Conservation (phyloP, 2,329 filamentous ascomycete genomes). For the Phyllosticta citrichinensis region DNA sequence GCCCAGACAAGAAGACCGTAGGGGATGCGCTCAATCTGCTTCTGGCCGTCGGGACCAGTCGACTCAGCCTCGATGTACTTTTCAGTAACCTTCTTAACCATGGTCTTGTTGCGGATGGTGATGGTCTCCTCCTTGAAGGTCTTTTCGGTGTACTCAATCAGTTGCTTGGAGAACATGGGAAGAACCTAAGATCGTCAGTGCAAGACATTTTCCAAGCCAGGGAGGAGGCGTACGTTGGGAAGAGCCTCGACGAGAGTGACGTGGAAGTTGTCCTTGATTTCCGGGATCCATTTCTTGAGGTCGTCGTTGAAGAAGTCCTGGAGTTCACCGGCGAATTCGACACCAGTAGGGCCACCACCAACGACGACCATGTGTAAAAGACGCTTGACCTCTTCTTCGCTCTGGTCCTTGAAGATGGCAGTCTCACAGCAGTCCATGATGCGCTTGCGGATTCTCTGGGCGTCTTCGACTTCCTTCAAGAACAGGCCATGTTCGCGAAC, state of each 20-base stretch:
- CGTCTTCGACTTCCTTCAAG: slow-evolving; percentile 95
- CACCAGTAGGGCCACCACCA: slow-evolving; percentile 85
- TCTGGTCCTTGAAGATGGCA: slow-evolving; percentile 95
- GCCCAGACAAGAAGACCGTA: slow-evolving; percentile 98
- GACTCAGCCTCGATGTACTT: slow-evolving; percentile 87
- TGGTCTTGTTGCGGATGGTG: slow-evolving; percentile 94
- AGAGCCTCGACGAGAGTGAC: slow-evolving; percentile 96
- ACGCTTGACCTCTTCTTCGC: slow-evolving; percentile 76
- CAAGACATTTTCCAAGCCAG: background rate
- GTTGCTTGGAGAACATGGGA: slow-evolving; percentile 96
- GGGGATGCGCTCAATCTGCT: slow-evolving; percentile 70
- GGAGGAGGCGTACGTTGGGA: slow-evolving; percentile 53
- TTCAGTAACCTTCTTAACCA: slow-evolving; percentile 95
- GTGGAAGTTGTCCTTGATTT: slow-evolving; percentile 90
- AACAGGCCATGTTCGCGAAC: slow-evolving; percentile 94
- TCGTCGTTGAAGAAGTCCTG: slow-evolving; percentile 99
- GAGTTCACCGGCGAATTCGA: slow-evolving; percentile 96
- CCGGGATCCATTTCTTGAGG: slow-evolving; percentile 94
- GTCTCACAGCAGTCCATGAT: slow-evolving; percentile 99
- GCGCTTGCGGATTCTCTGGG: slow-evolving; percentile 91
- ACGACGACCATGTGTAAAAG: slow-evolving; percentile 91
- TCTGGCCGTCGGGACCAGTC: slow-evolving; percentile 71
- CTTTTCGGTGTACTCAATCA: slow-evolving; percentile 98
- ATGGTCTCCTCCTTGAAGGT: slow-evolving; percentile 99
- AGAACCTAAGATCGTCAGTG: slow-evolving; percentile 42